Evolutionary conservation across 1,139 yeast species (phyloP).

Genomic region (Meyerozyma elateridarum): DNA sequence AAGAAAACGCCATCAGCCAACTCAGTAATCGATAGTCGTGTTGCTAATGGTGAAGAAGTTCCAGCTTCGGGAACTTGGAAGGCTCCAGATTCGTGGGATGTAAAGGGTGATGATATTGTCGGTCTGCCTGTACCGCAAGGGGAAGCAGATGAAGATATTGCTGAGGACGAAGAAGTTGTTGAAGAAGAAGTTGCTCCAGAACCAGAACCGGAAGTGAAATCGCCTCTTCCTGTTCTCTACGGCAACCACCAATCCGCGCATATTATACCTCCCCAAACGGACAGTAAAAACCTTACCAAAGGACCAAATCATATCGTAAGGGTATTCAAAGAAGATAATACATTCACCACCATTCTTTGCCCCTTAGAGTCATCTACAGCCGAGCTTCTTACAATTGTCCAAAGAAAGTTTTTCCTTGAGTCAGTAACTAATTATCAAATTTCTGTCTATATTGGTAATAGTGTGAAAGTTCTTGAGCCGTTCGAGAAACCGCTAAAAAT

Average conservation of each 20-base stretch:
- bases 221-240: slow-evolving; percentile 31
- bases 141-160: neutral
- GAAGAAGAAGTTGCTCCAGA: slow-evolving; percentile 5
- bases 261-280: slow-evolving; percentile 17
- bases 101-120: slow-evolving; percentile 32
- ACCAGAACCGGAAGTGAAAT: slow-evolving; percentile 2
- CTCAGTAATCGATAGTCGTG: slow-evolving; percentile 5
- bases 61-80: slow-evolving; percentile 38
- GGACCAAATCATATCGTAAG: slow-evolving; percentile 54
- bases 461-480: slow-evolving; percentile 67
- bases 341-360: slow-evolving; percentile 75
- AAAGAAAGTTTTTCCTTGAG: slow-evolving; percentile 72
- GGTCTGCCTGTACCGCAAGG: slow-evolving; percentile 1
- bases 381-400: slow-evolving; percentile 63
- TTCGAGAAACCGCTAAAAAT: slow-evolving; percentile 75
- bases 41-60: slow-evolving; percentile 8
- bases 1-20: slow-evolving; percentile 9
- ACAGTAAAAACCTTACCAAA: slow-evolving; percentile 15
- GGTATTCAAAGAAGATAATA: slow-evolving; percentile 73
- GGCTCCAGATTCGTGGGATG: slow-evolving; percentile 83
- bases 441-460: slow-evolving; percentile 74
- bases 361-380: slow-evolving; percentile 73
- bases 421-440: slow-evolving; percentile 71
- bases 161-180: slow-evolving; percentile 13
- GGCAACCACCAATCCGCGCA: slow-evolving; percentile 30